These are phyloP conservation scores for Podospora bellae-mahoneyi DNA, from an alignment of 495 filamentous ascomycete species.

Conservation along the genomic window DNA sequence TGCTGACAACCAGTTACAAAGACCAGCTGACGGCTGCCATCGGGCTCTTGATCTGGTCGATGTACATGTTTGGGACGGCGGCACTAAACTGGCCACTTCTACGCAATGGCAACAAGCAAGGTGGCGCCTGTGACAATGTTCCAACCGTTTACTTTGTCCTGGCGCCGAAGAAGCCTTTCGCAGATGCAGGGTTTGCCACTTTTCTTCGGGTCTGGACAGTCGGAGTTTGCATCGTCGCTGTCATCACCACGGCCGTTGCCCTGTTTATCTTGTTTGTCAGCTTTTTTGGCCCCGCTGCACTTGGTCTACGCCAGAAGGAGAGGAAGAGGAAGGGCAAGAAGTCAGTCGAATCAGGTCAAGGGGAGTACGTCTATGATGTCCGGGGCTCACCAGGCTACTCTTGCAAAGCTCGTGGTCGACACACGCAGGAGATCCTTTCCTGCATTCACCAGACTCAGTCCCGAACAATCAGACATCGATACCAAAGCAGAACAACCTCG, in stretches of 20 bases:
- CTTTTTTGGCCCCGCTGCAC: conserved; percentile 18
- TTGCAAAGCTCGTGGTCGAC: conserved; percentile 21
- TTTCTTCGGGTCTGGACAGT: conserved; percentile 33
- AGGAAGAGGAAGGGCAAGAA: conserved; percentile 5
- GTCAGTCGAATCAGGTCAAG: conserved; percentile 21
- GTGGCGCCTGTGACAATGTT: conserved; percentile 26
- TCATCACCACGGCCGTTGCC: conserved; percentile 27
- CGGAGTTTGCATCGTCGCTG: conserved; percentile 30
- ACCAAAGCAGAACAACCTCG: conserved; percentile 17
- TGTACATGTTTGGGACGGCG: conserved; percentile 31
- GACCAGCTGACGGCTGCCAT: conserved; percentile 31
- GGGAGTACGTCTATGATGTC: conserved; percentile 16
- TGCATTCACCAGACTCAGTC: conserved; percentile 27
- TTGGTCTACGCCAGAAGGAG: conserved; percentile 15
- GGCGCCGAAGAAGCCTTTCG: conserved; percentile 31
- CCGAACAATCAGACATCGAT: conserved; percentile 24
- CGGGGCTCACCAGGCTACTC: conserved; percentile 21
- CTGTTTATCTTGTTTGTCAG: conserved; percentile 26
- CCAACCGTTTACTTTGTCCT: conserved; percentile 34
- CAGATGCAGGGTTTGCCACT: conserved; percentile 21
- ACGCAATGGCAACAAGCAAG: conserved; percentile 28
- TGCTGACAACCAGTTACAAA: conserved; percentile 29
- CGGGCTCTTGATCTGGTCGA: conserved; percentile 29
- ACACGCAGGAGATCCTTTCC: conserved; percentile 28
- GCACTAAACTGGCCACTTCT: conserved; percentile 32